Evolutionary conservation across 805 yeast species (phyloP), one percentile per base, ranked within the genome.

Genomic region (Komagataella pastoris): DNA sequence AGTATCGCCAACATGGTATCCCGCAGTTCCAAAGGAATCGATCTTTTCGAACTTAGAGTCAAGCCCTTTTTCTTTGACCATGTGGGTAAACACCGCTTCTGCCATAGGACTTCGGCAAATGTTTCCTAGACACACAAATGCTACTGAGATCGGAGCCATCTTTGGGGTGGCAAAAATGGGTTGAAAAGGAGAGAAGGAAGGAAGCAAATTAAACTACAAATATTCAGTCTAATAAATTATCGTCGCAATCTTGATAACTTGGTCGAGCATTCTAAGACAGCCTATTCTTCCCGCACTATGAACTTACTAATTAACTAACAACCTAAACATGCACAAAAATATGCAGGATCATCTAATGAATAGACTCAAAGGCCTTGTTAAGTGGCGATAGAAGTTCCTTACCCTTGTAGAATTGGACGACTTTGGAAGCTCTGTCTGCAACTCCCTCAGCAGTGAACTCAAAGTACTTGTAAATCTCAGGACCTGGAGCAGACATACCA

Each of bases 71-170:
- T 77, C 63, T 47, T 77, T 64, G 7, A 87, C 95, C 14, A 71
- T 69, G 53, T 86, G 80, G 49, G 71, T 73, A 67, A 90, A 88
- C 1, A 89, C 87, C 0, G 97, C 97, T 68, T 91, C 97, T 0
- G 98, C 97, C 98, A 90, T 91, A 12, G 98, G 98, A 2, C 97
- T 88, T 49, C 97, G 90, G 62, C 97, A 81, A 83, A 87, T 87
- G 65, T 90, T 90, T 3, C 97, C 97, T 23, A 88, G 71, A 61
- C 97, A 90, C 1, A 89, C 91, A 63, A 90, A 89, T 0, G 95
- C 97, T 8, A 90, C 95, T 1, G 85, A 74, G 3, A 78, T 62
- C 46, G 40, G 40, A 10, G 40, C 40, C 40, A 30, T 30, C 14
- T 44, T n/a, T 44, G 47, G 47, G n/a, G 47, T 18, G 47, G 23